Evolutionary conservation across 169 alveolate genomes (phyloP).

Genomic region (Theileria parva): DNA sequence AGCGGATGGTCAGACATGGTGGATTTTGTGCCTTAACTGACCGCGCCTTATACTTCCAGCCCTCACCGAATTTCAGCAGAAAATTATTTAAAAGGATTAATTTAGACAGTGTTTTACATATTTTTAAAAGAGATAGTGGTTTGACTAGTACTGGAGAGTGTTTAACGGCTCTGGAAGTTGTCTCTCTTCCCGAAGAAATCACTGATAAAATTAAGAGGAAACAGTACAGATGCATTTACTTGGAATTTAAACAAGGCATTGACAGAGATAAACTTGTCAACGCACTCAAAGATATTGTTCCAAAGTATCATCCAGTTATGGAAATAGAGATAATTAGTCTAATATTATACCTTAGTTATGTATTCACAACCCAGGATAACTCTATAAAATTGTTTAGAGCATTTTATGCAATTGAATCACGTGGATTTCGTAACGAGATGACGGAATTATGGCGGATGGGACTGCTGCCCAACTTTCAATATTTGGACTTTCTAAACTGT

Average conservation of each 20-base stretch:
- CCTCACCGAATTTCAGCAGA: slow-evolving; percentile 81
- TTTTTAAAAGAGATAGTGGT: slow-evolving; percentile 78
- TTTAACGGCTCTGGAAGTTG: slow-evolving; percentile 78
- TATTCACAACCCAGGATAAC: no score
- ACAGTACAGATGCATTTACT: slow-evolving; percentile 73
- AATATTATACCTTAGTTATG: neutral
- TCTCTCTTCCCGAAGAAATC: slow-evolving; percentile 75
- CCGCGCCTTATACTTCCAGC: slow-evolving; percentile 77
- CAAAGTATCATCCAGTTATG: slow-evolving; percentile 19
- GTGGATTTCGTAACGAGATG: slow-evolving; percentile 71
- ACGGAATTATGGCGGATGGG: slow-evolving; percentile 89
- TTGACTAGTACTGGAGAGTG: slow-evolving; percentile 69
- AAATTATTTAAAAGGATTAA: slow-evolving; percentile 76
- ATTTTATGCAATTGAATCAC: slow-evolving; percentile 71
- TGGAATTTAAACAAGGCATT: slow-evolving; percentile 70
- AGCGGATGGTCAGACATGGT: slow-evolving; percentile 77
- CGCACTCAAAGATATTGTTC: slow-evolving; percentile 63
- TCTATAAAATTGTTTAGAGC: slow-evolving; percentile 6
- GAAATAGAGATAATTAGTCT: neutral
- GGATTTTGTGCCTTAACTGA: slow-evolving; percentile 78
- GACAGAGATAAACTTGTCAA: slow-evolving; percentile 77
- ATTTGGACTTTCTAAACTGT: slow-evolving; percentile 89
- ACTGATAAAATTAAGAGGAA: slow-evolving; percentile 33
- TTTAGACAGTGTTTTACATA: slow-evolving; percentile 68
- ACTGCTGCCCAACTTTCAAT: slow-evolving; percentile 90